These are phyloP conservation scores for Tetragonia tetragonoides DNA, from an alignment of 148 eudicot species.

Conservation along the genomic window DNA sequence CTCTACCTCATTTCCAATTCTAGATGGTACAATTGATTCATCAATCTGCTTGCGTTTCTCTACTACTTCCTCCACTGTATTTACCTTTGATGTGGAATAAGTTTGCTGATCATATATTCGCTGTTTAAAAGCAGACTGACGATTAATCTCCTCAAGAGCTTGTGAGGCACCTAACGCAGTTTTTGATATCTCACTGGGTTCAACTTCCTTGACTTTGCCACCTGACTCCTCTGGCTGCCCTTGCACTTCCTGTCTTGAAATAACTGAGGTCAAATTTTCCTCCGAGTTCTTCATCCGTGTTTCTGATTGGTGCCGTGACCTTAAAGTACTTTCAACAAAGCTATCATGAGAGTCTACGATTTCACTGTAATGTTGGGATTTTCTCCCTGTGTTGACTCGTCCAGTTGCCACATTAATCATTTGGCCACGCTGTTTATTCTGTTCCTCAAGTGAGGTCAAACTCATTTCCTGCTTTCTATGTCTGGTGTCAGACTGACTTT, in stretches of 20 bases:
- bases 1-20: constrained; percentile 25
- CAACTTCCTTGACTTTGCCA: constrained; percentile 24
- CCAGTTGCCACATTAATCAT: constrained; percentile 22
- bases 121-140: constrained; percentile 33
- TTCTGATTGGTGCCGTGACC: constrained; percentile 33
- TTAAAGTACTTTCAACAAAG: constrained; percentile 25
- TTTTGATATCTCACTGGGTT: constrained; percentile 30
- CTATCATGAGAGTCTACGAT: constrained; percentile 19
- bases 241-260: constrained; percentile 27
- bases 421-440: constrained; percentile 26
- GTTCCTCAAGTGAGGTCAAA: constrained; percentile 30
- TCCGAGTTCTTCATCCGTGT: constrained; percentile 30
- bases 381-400: constrained; percentile 28
- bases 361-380: constrained; percentile 30
- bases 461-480: constrained; percentile 30
- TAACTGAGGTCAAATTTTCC: constrained; percentile 27
- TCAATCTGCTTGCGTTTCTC: constrained; percentile 31
- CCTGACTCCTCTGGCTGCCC: constrained; percentile 18
- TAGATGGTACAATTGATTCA: constrained; percentile 28
- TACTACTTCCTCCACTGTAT: constrained; percentile 33
- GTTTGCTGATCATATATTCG: constrained; percentile 33
- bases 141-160: constrained; percentile 14
- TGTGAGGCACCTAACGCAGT: constrained; percentile 24
- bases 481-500: constrained; percentile 31
- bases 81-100: constrained; percentile 32